Evolutionary conservation across 23 red algal species (phyloP).

Genomic region (Agarophyton chilense): DNA sequence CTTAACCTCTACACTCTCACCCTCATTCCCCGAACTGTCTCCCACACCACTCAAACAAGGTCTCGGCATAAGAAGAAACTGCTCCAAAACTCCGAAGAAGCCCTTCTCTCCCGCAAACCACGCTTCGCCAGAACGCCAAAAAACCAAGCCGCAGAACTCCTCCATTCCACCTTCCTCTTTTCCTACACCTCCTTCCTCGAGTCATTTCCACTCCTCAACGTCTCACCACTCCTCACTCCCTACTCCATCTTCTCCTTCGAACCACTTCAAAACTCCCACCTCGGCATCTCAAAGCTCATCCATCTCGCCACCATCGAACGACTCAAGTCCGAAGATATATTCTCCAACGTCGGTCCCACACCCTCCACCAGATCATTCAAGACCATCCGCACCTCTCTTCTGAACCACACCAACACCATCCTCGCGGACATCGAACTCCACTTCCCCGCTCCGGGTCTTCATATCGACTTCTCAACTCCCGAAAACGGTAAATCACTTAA

Average conservation of each 20-base stretch:
- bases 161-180: background rate
- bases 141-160: background rate
- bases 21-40: background rate
- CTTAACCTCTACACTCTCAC: background rate
- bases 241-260: slow-evolving; percentile 24
- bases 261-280: slow-evolving; percentile 4
- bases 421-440: background rate
- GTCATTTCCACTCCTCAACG: no score
- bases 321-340: background rate
- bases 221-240: background rate
- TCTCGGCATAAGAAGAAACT: no score
- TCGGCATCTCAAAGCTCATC: slow-evolving; percentile 24
- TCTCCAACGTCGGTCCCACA: background rate
- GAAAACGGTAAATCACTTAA: background rate
- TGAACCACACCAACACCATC: background rate
- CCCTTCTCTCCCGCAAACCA: background rate
- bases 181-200: background rate
- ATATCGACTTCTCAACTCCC: no score
- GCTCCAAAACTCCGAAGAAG: background rate
- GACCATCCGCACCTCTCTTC: background rate
- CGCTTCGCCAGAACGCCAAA: background rate
- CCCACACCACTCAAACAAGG: background rate
- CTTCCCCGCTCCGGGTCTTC: no score
- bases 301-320: background rate
- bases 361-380: background rate